Conservation (phyloP, 2,329 filamentous ascomycete species). For the Uncinocarpus reesii region DNA sequence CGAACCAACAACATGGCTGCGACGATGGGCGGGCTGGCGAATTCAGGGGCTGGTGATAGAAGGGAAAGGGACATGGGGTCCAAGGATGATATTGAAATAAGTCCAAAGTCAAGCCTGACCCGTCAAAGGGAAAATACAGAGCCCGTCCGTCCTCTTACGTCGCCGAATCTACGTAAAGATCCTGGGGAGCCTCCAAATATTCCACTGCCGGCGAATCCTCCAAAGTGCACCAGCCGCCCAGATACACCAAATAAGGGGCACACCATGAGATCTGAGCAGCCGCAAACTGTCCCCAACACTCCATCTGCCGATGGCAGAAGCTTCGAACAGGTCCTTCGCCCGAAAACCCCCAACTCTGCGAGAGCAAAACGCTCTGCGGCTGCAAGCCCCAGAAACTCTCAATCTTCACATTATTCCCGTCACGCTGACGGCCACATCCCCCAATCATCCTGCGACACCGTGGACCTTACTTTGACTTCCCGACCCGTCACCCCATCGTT, state of each 20-base stretch:
- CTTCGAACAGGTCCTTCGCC: neutral
- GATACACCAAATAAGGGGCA: neutral
- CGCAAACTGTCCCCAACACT: neutral
- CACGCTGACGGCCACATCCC: neutral
- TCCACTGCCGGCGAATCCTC: conserved; percentile 20
- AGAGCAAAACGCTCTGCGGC: neutral
- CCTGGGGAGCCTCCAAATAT: conserved; percentile 17
- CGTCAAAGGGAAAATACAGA: neutral
- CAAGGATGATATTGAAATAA: neutral
- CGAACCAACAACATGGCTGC: neutral
- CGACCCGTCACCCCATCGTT: conserved; percentile 27
- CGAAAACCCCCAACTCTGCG: neutral
- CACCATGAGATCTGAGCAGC: neutral
- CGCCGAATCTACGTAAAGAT: conserved; percentile 5
- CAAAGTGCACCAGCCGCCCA: neutral
- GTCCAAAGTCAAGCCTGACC: conserved; percentile 1
- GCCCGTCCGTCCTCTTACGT: neutral
- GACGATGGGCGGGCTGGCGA: too few species aligned
- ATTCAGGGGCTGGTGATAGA: neutral
- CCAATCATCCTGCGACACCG: conserved; percentile 4
- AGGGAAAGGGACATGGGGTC: neutral
- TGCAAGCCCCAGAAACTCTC: neutral
- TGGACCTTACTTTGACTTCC: conserved; percentile 5
- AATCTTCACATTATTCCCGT: conserved; percentile 4
- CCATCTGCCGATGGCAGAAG: neutral